Conservation (phyloP, 1,139 yeast species). For the Entelexis sorbosivorans region DNA sequence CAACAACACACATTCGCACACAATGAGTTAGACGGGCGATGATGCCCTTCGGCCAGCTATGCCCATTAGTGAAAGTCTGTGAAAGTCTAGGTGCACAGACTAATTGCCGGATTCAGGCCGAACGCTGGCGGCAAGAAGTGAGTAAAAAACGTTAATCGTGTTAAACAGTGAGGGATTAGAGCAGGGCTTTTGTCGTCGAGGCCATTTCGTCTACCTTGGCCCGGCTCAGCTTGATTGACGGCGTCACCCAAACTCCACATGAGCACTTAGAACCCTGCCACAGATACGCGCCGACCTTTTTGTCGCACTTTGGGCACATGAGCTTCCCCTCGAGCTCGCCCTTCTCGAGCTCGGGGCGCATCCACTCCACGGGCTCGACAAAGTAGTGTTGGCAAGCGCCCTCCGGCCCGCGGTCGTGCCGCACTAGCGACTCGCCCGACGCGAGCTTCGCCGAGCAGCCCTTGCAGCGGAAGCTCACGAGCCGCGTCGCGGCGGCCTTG, state of each 20-base stretch:
- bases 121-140: too few species aligned
- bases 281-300: slow-evolving; percentile 68
- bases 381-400: slow-evolving; percentile 68
- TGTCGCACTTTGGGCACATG: slow-evolving; percentile 68
- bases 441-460: slow-evolving; percentile 36
- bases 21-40: too few species aligned
- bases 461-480: slow-evolving; percentile 20
- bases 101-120: too few species aligned
- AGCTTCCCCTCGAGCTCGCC: slow-evolving; percentile 78
- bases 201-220: slow-evolving; percentile 65
- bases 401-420: slow-evolving; percentile 18
- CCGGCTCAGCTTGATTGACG: slow-evolving; percentile 73
- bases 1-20: too few species aligned
- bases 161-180: neutral
- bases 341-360: slow-evolving; percentile 60
- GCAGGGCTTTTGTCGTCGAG: slow-evolving; percentile 4
- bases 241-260: slow-evolving; percentile 93
- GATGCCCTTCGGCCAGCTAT: too few species aligned
- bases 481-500: slow-evolving; percentile 11
- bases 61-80: too few species aligned
- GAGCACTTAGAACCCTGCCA: slow-evolving; percentile 95
- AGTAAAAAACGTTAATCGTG: too few species aligned
- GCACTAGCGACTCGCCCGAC: slow-evolving; percentile 29
- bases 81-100: too few species aligned
- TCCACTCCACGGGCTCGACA: slow-evolving; percentile 83